These are phyloP conservation scores for Rehmannia glutinosa DNA, from an alignment of 257 asterid genomes.

Conservation along the genomic window DNA sequence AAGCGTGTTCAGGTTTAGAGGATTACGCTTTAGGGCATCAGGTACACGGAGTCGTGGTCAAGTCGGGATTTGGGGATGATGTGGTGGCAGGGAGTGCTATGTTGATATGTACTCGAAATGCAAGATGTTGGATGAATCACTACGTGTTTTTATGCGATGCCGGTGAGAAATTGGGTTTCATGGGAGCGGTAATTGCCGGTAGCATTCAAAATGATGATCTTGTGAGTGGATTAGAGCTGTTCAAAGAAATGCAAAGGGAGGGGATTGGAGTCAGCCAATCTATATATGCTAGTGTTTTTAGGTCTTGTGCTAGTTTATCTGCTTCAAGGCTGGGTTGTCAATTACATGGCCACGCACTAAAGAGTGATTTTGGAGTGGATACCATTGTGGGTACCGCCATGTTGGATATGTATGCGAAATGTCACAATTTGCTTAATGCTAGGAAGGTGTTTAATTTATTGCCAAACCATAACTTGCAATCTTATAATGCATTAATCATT, in stretches of 20 bases:
- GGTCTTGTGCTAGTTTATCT: constrained; percentile 71
- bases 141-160: constrained; percentile 51
- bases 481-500: constrained; percentile 69
- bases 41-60: constrained; percentile 56
- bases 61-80: constrained; percentile 53
- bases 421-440: constrained; percentile 46
- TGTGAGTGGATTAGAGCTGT: constrained; percentile 49
- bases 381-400: constrained; percentile 74
- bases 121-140: constrained; percentile 55
- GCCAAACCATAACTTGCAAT: constrained; percentile 61
- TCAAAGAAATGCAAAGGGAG: constrained; percentile 67
- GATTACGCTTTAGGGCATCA: constrained; percentile 45
- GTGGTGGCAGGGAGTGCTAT: constrained; percentile 78
- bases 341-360: constrained; percentile 70
- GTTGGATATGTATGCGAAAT: constrained; percentile 84
- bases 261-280: constrained; percentile 77
- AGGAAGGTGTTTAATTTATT: constrained; percentile 52
- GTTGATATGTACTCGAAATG: constrained; percentile 85
- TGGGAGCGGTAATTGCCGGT: constrained; percentile 90
- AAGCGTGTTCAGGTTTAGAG: constrained; percentile 57
- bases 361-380: constrained; percentile 60
- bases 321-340: constrained; percentile 55
- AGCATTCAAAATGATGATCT: constrained; percentile 54
- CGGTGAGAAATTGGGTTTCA: constrained; percentile 66
- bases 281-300: constrained; percentile 70